Conservation (phyloP, 2,329 filamentous ascomycete species). For the Phaeosphaeria sp. region DNA sequence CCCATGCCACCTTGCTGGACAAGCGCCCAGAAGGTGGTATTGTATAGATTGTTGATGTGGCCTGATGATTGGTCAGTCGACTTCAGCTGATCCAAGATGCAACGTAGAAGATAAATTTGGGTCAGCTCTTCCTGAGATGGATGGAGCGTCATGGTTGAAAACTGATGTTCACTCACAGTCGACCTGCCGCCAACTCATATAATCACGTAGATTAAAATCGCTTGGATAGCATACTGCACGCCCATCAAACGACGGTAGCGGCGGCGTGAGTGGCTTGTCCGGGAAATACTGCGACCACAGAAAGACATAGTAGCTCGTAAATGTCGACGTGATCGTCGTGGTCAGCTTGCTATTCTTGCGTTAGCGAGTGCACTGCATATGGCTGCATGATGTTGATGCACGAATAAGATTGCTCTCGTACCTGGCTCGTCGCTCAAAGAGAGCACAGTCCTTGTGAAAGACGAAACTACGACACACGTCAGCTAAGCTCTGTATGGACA, state of each 20-base stretch:
- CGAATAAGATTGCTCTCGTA: constrained; percentile 46
- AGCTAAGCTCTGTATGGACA: constrained; percentile 28
- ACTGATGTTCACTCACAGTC: constrained; percentile 71
- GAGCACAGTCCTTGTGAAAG: constrained; percentile 78
- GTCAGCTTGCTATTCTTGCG: constrained; percentile 74
- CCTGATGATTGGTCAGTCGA: constrained; percentile 56
- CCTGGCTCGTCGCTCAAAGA: constrained; percentile 87
- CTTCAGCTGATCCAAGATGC: constrained; percentile 1
- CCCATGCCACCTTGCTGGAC: constrained; percentile 79
- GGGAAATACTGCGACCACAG: constrained; percentile 81
- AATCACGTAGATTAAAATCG: constrained; percentile 83
- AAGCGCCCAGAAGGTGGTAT: constrained; percentile 93
- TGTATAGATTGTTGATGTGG: constrained; percentile 98
- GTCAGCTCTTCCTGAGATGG: constrained; percentile 1
- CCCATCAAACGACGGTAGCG: constrained; percentile 90
- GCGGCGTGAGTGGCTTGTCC: constrained; percentile 70
- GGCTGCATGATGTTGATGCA: constrained; percentile 6
- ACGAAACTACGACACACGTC: constrained; percentile 72
- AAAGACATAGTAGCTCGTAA: constrained; percentile 88
- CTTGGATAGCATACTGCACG: constrained; percentile 89
- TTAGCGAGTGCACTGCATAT: constrained; percentile 18
- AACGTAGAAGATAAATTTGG: constrained; percentile 2
- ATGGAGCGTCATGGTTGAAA: not conserved
- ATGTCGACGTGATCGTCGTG: constrained; percentile 89
- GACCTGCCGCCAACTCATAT: constrained; percentile 95